Conservation (phyloP, 352 stramenopile genomes). For the Globisporangium nagaii region DNA sequence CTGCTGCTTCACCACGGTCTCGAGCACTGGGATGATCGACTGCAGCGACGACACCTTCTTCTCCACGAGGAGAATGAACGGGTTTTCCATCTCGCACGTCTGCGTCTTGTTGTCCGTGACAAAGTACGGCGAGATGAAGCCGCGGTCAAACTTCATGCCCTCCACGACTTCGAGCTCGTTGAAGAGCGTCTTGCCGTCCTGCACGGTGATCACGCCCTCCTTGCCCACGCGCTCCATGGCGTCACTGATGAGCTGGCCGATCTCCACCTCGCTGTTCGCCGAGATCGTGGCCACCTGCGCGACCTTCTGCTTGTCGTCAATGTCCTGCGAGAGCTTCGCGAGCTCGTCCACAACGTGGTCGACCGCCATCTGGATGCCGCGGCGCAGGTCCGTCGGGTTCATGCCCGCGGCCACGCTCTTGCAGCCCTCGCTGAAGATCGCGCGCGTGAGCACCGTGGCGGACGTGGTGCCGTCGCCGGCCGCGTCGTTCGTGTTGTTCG, state of each 20-base stretch:
- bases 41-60: constrained; percentile 99
- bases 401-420: constrained; percentile 99
- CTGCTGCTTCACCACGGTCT: constrained; percentile 96
- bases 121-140: constrained; percentile 99
- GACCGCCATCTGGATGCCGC: constrained; percentile 97
- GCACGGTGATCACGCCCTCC: constrained; percentile 97
- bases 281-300: constrained; percentile 99
- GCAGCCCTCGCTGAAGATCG: constrained; percentile 98
- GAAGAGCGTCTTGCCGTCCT: constrained; percentile 99
- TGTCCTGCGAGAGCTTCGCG: constrained; percentile 94
- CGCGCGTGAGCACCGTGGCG: constrained; percentile 97
- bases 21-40: constrained; percentile 95
- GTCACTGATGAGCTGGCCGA: constrained; percentile 97
- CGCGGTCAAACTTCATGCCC: constrained; percentile 99
- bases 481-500: constrained; percentile 99
- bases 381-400: constrained; percentile 99
- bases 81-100: constrained; percentile 98
- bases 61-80: constrained; percentile 99
- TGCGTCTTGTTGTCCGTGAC: constrained; percentile 99
- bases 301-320: constrained; percentile 99
- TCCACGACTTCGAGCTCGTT: constrained; percentile 99
- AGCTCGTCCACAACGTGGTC: constrained; percentile 95
- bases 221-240: constrained; percentile 99
- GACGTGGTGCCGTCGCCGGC: constrained; percentile 99
- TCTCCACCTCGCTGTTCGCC: constrained; percentile 97